Evolutionary conservation across 2,329 filamentous ascomycete species (phyloP), one percentile per base, ranked within the genome.

Genomic region (Tolypocladium paradoxum): DNA sequence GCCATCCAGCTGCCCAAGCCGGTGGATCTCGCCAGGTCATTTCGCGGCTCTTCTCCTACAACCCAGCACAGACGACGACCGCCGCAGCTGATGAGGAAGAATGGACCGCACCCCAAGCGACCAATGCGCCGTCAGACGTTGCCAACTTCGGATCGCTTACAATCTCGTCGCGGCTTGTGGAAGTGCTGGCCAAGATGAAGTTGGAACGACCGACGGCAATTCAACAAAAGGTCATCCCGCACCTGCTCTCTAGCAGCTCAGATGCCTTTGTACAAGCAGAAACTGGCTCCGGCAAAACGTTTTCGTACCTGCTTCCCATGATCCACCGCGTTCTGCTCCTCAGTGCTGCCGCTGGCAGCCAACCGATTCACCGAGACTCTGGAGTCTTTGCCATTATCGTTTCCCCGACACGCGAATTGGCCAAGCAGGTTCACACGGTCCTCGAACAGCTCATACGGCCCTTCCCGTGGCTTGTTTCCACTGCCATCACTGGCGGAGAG

Each of bases 181-280:
- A 85, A 50, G 91, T 96, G 68, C 74, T 99, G 29, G 83, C 83
- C 46, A 97, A 96, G 70, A 83, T 99, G 69, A 81, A 86, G 53
- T 79, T 99, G 66, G 93, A 91, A 65, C 87, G 89, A 0, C 93
- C 93, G 6, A 99, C 93, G 0, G 90, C 89, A 0, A 96, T 99
- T 65, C 93, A 99, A 71, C 91, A 91, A 62, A 89, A 88, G 56
- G 87, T 92, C 1, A 85, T 99, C 38, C 79, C 87, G 43, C 85
- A 93, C 61, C 73, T 99, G 56, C 71, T 95, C 46, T 84, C 84
- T 43, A 85, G 87, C 51, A 87, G 95, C 61, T 84, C 82, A 47
- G 93, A 99, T 73, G 91, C 91, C 2, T 99, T 99, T 63, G 86
- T 99, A 35, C 93, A 97, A 68, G 95, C 93, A 3, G 87, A 99